These are phyloP conservation scores for Dendryphion nanum DNA, from an alignment of 2,329 filamentous ascomycete species.

Conservation along the genomic window DNA sequence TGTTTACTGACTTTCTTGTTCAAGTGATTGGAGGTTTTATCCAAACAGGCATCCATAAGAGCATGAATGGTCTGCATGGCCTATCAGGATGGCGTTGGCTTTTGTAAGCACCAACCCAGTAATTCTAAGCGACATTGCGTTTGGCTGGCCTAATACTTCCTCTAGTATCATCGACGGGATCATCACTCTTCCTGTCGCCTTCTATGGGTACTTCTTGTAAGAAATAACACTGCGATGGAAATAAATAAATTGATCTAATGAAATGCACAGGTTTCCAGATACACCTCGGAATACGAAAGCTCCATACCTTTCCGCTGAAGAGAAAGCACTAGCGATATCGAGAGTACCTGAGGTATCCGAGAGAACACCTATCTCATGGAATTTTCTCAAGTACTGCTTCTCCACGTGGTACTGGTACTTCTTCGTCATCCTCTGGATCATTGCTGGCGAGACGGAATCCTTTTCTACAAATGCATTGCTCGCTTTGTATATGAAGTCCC, in stretches of 20 bases:
- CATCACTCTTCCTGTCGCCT: conserved; percentile 53
- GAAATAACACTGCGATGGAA: too few species aligned
- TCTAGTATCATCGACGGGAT: conserved; percentile 53
- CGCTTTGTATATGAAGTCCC: conserved; percentile 50
- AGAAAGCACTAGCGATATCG: conserved; percentile 34
- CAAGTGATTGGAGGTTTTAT: not conserved
- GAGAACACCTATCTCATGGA: conserved; percentile 46
- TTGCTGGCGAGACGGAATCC: conserved; percentile 69
- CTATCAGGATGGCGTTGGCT: conserved; percentile 52
- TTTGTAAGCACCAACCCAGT: too few species aligned
- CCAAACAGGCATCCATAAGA: not conserved
- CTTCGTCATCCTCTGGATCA: conserved; percentile 66
- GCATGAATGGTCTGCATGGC: conserved; percentile 50
- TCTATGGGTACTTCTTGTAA: conserved; percentile 21
- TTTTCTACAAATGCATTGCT: conserved; percentile 65
- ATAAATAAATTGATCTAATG: too few species aligned
- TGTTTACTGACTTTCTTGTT: conserved; percentile 60
- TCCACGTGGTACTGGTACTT: conserved; percentile 65
- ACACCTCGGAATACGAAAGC: conserved; percentile 37
- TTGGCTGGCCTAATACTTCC: too few species aligned
- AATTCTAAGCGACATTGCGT: too few species aligned
- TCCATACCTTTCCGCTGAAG: conserved; percentile 33
- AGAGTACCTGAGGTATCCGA: conserved; percentile 13
- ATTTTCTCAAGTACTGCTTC: conserved; percentile 57
- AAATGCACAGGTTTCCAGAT: too few species aligned